Evolutionary conservation across 179 eudicot species (phyloP), one percentile per base, ranked within the genome.

Genomic region (Patellifolia procumbens): DNA sequence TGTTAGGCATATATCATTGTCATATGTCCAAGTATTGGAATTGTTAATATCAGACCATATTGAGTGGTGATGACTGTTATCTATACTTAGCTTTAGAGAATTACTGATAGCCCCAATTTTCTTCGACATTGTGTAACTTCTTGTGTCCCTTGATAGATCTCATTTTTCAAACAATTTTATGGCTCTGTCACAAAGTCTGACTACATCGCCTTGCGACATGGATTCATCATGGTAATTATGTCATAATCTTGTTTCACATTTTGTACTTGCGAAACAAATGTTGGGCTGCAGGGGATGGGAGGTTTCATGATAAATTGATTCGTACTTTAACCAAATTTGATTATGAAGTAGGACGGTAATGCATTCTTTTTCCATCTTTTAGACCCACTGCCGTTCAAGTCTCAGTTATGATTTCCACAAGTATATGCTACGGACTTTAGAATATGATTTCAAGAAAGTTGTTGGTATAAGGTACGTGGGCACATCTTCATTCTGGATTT

Each of bases 111-210:
- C n/a, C n/a, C n/a, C n/a, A n/a, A n/a, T n/a, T n/a, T n/a, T n/a
- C n/a, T n/a, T n/a, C n/a, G n/a, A 39, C 45, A 7, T 7, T 39
- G 45, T 39, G 45, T 39, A 39, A 39, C 59, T 58, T 58, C 31
- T 19, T 45, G 29, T 68, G 42, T 63, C 28, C 53, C 65, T 70
- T 80, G 64, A 59, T 49, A 91, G 97, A 68, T 72, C 35, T 88
- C 97, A 35, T 91, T 91, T 68, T 78, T 88, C 87, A 91, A 88
- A 70, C 97, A 91, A 68, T 91, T 91, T 35, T 90, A 87, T 74
- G 94, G 92, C 2, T 91, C 97, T 60, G 89, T 91, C 61, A 81
- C 87, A 48, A 90, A 85, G 84, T 82, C 90, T 15, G 97, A 91
- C 79, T 91, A 91, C 79, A 76, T 83, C 78, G 88, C 89, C 43